These are phyloP conservation scores for Verticillium alfalfae DNA, from an alignment of 2,329 filamentous ascomycete species.

Conservation along the genomic window DNA sequence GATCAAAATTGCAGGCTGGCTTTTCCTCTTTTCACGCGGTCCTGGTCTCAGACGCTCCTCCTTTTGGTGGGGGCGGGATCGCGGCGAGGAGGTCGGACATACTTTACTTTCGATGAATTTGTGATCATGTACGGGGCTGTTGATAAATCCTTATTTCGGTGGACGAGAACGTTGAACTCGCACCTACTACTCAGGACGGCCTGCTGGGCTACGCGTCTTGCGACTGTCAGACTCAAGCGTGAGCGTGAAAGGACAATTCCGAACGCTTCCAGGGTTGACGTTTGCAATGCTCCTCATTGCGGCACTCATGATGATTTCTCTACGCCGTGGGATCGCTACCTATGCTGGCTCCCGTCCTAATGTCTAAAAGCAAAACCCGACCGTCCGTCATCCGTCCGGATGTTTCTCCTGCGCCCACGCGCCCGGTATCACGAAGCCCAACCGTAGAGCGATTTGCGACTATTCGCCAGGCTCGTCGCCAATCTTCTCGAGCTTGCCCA, in stretches of 20 bases:
- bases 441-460: slow-evolving; percentile 4
- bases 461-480: slow-evolving; percentile 66
- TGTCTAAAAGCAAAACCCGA: not conserved
- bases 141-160: no score
- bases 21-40: slow-evolving; percentile 28
- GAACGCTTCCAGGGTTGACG: not conserved
- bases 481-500: slow-evolving; percentile 94
- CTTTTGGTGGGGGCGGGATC: not conserved
- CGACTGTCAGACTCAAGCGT: no score
- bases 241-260: no score
- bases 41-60: slow-evolving; percentile 22
- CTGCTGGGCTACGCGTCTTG: no score
- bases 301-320: not conserved
- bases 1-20: slow-evolving; percentile 71
- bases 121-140: not conserved
- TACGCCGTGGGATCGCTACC: not conserved
- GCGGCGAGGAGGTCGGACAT: slow-evolving; percentile 1
- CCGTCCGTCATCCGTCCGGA: not conserved
- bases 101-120: not conserved
- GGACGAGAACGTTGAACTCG: no score
- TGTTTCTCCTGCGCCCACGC: slow-evolving; percentile 2
- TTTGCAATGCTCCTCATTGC: not conserved
- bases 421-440: not conserved
- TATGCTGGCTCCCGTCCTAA: not conserved
- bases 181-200: no score